Evolutionary conservation across 208 protist genomes (phyloP).

Genomic region (Acanthamoeba triangularis): DNA sequence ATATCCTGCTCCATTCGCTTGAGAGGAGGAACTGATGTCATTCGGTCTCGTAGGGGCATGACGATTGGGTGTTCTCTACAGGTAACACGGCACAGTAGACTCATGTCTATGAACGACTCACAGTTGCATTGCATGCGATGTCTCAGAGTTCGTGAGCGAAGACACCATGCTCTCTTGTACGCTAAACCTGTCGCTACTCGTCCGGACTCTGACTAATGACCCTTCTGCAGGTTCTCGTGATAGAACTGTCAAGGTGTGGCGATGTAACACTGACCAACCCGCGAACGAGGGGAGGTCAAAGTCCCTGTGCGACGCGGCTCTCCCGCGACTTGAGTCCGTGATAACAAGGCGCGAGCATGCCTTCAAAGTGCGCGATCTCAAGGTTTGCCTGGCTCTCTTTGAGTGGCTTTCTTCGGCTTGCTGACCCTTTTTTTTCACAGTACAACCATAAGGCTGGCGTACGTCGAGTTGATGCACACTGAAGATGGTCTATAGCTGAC

Average conservation of each 20-base stretch:
- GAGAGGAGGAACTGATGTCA: not conserved
- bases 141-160: not conserved
- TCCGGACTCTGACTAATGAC: not conserved
- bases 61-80: slow-evolving; percentile 39
- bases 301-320: not conserved
- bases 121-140: not conserved
- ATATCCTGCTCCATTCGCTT: not conserved
- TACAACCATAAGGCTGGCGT: not conserved
- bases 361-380: slow-evolving; percentile 28
- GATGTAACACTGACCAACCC: not conserved
- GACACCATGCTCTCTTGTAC: not conserved
- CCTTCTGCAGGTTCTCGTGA: not conserved
- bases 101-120: not conserved
- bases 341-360: slow-evolving; percentile 6
- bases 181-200: not conserved
- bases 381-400: not conserved
- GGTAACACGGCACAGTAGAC: not conserved
- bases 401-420: not conserved
- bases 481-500: not conserved
- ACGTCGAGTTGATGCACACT: not conserved
- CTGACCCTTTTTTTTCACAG: not conserved
- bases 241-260: slow-evolving; percentile 14
- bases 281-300: not conserved
- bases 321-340: not conserved
- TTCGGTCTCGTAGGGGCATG: not conserved